Percentiles rank a stretch among this genome's conserved stretches.
Evolutionary conservation across 257 asterid genomes (phyloP).

Genomic region (Capsicum chinense): DNA sequence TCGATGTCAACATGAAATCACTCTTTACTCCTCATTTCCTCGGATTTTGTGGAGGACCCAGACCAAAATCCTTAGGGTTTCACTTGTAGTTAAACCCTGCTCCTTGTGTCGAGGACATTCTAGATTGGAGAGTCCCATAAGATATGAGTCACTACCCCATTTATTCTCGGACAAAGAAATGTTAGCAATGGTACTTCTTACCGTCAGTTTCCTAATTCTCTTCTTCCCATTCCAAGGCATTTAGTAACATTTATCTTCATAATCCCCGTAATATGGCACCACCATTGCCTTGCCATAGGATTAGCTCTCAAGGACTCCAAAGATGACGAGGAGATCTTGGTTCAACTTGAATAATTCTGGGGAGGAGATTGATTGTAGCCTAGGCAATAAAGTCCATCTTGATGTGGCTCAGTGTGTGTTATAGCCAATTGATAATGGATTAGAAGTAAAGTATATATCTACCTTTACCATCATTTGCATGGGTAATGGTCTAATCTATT

Average conservation of each 20-base stretch:
- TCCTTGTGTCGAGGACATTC: neutral
- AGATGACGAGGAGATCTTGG: neutral
- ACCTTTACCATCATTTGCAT: neutral
- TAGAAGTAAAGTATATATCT: neutral
- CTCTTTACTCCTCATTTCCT: neutral
- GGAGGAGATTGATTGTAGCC: neutral
- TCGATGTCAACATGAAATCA: neutral
- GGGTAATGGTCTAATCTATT: neutral
- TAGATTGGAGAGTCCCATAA: neutral
- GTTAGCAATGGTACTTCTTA: neutral
- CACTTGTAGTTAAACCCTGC: neutral
- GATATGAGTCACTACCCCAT: neutral
- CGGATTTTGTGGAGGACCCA: neutral
- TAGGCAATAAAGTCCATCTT: neutral
- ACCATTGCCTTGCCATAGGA: neutral
- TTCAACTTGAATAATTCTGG: conserved; percentile 5
- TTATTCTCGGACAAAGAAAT: neutral
- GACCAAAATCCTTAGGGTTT: neutral
- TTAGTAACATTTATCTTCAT: neutral
- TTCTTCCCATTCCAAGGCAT: neutral
- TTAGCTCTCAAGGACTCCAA: neutral
- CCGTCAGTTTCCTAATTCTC: neutral
- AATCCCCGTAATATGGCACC: neutral
- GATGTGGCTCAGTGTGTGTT: neutral
- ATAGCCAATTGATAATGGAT: neutral